phyloP scores from a whole-genome alignment of 2,329 filamentous ascomycete species.

The Mycosphaerella sp. region DNA sequence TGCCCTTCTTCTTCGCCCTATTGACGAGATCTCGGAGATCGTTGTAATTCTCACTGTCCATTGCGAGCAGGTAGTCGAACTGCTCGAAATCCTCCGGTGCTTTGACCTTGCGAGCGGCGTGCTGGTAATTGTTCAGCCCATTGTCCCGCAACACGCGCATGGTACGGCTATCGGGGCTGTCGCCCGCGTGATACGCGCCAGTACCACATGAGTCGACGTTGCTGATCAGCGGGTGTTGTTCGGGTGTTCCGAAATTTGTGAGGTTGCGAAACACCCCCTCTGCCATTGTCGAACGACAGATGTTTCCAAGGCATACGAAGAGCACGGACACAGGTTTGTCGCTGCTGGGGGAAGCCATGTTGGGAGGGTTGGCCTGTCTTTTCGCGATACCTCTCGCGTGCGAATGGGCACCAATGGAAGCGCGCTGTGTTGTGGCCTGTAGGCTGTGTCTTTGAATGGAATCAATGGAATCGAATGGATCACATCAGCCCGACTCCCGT shows the following conservation, averaged over 20 bases:
- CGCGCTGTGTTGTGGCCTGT: no score
- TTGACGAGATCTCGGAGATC: constrained; percentile 58
- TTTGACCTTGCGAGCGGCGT: constrained; percentile 67
- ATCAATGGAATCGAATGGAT: no score
- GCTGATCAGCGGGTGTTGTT: constrained; percentile 49
- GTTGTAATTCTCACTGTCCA: constrained; percentile 77
- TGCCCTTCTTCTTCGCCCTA: constrained; percentile 43
- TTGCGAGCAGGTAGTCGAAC: constrained; percentile 92
- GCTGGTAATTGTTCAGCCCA: constrained; percentile 69
- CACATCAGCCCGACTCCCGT: neutral
- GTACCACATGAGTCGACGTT: constrained; percentile 86
- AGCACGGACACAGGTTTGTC: constrained; percentile 59
- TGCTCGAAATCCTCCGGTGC: constrained; percentile 64
- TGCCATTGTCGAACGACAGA: constrained; percentile 88
- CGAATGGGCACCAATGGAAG: no score
- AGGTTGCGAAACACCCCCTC: constrained; percentile 84
- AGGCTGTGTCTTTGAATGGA: no score
- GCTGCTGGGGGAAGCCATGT: constrained; percentile 18
- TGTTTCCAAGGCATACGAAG: constrained; percentile 96
- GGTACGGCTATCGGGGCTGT: constrained; percentile 73
- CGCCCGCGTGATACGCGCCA: constrained; percentile 74
- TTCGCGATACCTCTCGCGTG: no score
- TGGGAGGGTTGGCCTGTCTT: neutral
- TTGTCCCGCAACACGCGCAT: constrained; percentile 63
- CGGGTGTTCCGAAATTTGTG: constrained; percentile 48